phyloP scores from a whole-genome alignment of 768 basidiomycete species.

The Leccinum longicurvipes region DNA sequence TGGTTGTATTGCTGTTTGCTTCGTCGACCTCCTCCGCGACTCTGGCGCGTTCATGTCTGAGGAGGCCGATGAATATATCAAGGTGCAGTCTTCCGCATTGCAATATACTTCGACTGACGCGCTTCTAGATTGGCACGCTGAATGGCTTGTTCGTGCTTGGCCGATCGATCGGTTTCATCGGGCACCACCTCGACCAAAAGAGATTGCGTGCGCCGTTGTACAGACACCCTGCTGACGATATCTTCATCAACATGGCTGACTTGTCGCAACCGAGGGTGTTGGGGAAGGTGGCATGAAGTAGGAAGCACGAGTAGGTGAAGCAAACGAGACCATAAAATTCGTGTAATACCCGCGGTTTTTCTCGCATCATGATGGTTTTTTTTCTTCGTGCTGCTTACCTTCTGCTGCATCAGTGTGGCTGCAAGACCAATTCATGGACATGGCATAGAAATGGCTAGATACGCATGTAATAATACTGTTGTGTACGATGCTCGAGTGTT shows the following conservation, averaged over 20 bases:
- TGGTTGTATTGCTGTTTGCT: slow-evolving; percentile 93
- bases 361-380: background rate
- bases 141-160: slow-evolving; percentile 98
- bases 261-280: slow-evolving; percentile 78
- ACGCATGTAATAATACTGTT: background rate
- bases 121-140: slow-evolving; percentile 71
- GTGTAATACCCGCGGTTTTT: slow-evolving; percentile 18
- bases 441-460: background rate
- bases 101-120: background rate
- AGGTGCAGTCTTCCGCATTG: slow-evolving; percentile 36
- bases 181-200: slow-evolving; percentile 96
- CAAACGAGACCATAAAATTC: slow-evolving; percentile 1
- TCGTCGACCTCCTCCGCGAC: slow-evolving; percentile 91
- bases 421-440: background rate
- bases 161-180: slow-evolving; percentile 96
- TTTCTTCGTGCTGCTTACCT: background rate
- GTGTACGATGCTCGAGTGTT: background rate
- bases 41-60: slow-evolving; percentile 93
- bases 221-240: slow-evolving; percentile 93
- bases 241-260: slow-evolving; percentile 93
- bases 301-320: background rate
- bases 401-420: background rate
- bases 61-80: slow-evolving; percentile 97
- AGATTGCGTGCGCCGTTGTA: slow-evolving; percentile 89
- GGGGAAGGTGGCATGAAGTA: slow-evolving; percentile 35